Evolutionary conservation across 1,284 basidiomycete genomes (phyloP).

Genomic region (Ceratobasidium theobromae): DNA sequence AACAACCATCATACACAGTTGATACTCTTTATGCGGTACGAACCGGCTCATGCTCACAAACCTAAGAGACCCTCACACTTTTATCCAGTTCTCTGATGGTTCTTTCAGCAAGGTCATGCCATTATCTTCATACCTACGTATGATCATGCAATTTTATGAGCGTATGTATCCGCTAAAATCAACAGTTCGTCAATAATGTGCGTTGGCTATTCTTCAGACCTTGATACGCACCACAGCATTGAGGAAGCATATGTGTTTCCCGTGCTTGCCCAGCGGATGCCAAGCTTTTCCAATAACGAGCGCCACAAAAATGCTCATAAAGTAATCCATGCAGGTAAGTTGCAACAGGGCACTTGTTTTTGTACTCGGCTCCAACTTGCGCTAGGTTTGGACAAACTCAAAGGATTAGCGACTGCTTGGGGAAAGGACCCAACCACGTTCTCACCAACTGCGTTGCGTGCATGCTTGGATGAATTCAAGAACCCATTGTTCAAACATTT

Average conservation of each 20-base stretch:
- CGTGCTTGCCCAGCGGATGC: slow-evolving; percentile 7
- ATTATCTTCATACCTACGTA: slow-evolving; percentile 1
- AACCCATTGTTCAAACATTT: slow-evolving; percentile 19
- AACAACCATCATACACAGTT: background rate
- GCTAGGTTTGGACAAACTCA: slow-evolving; percentile 14
- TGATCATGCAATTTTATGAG: slow-evolving; percentile 22
- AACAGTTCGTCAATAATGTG: background rate
- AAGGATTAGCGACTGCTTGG: slow-evolving; percentile 1
- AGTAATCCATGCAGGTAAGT: slow-evolving; percentile 11
- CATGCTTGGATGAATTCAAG: slow-evolving; percentile 23
- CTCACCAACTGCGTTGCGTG: slow-evolving; percentile 3
- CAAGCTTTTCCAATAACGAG: slow-evolving; percentile 13
- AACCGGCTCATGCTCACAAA: too few species aligned
- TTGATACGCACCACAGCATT: slow-evolving; percentile 6
- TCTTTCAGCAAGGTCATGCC: slow-evolving; percentile 13
- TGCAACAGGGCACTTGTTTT: background rate
- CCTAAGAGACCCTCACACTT: too few species aligned
- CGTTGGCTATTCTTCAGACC: background rate
- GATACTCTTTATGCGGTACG: too few species aligned
- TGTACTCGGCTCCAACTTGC: background rate
- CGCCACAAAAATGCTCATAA: slow-evolving; percentile 20
- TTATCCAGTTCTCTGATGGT: slow-evolving; percentile 13
- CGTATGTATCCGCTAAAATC: background rate
- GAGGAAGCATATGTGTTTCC: slow-evolving; percentile 25
- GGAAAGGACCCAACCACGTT: slow-evolving; percentile 11